phyloP scores from a whole-genome alignment of 768 basidiomycete species.

The Russula griseocarnosa region DNA sequence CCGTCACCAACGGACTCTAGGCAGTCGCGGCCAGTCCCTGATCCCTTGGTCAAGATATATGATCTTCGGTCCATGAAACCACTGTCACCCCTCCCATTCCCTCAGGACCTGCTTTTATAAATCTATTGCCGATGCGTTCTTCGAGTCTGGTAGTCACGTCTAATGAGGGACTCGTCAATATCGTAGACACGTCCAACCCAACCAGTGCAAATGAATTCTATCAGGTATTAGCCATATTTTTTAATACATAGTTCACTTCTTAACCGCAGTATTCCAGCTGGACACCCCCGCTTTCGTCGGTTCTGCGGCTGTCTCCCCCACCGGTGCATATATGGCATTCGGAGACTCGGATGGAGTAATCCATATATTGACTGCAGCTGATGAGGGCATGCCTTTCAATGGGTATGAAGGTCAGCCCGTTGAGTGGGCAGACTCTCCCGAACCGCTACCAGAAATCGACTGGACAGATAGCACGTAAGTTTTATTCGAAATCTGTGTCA shows the following conservation, averaged over 20 bases:
- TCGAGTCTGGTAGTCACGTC: constrained; percentile 74
- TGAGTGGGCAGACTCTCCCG: constrained; percentile 78
- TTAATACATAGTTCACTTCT: background rate
- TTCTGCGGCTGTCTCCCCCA: constrained; percentile 76
- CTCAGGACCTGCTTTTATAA: constrained; percentile 81
- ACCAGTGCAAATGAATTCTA: constrained; percentile 69
- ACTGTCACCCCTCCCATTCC: constrained; percentile 81
- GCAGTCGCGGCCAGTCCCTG: constrained; percentile 81
- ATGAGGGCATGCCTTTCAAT: constrained; percentile 72
- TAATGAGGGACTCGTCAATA: constrained; percentile 75
- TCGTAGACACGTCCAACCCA: constrained; percentile 75
- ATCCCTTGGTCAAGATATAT: constrained; percentile 89
- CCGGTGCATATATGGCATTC: constrained; percentile 88
- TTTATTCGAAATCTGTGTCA: background rate
- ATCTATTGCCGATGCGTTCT: constrained; percentile 69
- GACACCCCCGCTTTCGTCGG: constrained; percentile 73
- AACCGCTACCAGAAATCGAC: constrained; percentile 62
- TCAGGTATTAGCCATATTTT: constrained; percentile 53
- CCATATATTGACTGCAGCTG: constrained; percentile 73
- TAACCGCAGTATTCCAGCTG: constrained; percentile 41
- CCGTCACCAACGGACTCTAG: constrained; percentile 39
- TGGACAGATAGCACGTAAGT: constrained; percentile 82
- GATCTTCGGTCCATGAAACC: constrained; percentile 82
- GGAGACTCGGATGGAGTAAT: constrained; percentile 84
- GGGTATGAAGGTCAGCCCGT: constrained; percentile 83